Conservation (phyloP, 768 basidiomycete species). For the Leccinum disarticulatum region DNA sequence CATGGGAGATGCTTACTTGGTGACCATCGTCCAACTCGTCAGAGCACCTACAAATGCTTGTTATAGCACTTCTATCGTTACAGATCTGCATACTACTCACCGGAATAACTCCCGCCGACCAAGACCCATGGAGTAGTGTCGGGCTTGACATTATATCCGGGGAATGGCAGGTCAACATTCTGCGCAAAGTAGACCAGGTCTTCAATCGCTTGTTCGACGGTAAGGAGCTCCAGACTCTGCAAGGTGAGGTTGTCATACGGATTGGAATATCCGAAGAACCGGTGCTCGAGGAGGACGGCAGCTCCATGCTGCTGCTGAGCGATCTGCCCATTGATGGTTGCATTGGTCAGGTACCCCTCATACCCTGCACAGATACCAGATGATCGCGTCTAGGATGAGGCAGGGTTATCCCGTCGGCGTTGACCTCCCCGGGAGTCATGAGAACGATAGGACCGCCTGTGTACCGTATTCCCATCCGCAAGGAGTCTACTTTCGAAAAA, state of each 20-base stretch:
- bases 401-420: slow-evolving; percentile 42
- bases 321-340: slow-evolving; percentile 61
- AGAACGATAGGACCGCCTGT: slow-evolving; percentile 31
- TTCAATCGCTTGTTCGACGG: no score
- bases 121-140: no score
- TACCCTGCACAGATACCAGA: slow-evolving; percentile 21
- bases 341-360: slow-evolving; percentile 60
- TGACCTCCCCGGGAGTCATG: slow-evolving; percentile 63
- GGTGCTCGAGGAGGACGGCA: slow-evolving; percentile 61
- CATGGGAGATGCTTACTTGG: slow-evolving; percentile 43
- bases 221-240: no score
- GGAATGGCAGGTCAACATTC: no score
- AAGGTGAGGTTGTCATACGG: no score
- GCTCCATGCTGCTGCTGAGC: slow-evolving; percentile 66
- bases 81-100: slow-evolving; percentile 6
- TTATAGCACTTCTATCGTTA: not conserved
- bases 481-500: not conserved
- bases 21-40: slow-evolving; percentile 70
- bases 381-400: not conserved
- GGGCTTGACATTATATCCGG: no score
- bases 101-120: slow-evolving; percentile 45
- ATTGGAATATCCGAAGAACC: no score
- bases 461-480: not conserved
- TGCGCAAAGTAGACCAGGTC: no score
- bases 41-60: slow-evolving; percentile 30